Evolutionary conservation across 2,329 filamentous ascomycete genomes (phyloP), one percentile per base, ranked within the genome.

Genomic region (Aspergillus niger): DNA sequence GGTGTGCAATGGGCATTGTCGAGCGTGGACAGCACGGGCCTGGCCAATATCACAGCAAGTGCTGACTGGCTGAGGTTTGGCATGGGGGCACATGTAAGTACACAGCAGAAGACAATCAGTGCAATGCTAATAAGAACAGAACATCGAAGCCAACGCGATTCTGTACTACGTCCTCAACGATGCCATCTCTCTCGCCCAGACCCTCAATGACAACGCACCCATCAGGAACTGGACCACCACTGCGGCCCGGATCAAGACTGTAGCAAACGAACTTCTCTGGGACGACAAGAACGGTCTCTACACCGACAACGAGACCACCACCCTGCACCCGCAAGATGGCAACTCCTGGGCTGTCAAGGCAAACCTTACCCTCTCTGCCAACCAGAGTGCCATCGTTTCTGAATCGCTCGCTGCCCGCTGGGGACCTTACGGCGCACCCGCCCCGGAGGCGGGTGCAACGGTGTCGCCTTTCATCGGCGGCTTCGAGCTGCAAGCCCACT

Each of bases 11-110:
- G 77, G 65, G 76, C 79, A 0, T 63, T 81, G 28, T 67, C 66
- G 15, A 76, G 74, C 53, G 75, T 83, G 13, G 79, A 83, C 57
- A 64, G 71, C 0, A 76, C 72, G 3, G 77, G 79, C 5, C 63
- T 83, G 41, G 78, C 81, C 65, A 82, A 83, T 59, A 76, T 81
- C 8, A 82, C 79, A 0, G 70, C 74, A 1, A 63, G 70, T n/a
- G 61, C 64, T 5, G 81, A 83, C 69, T 83, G 81, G 81, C 70
- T 82, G 4, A 74, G 80, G 7, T 79, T 77, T 59, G 80, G 80
- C n/a, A 82, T 82, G 80, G 80, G 80, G 8, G 80, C 77, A 1
- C 79, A 82, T 66, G 77, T 74, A 67, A 59, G 67, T 59, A 5
- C 8, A 8, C 24, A 24, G 8, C 22, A 2, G 24, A n/a, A 17